Percentiles rank a stretch among this genome's conserved stretches.
These are phyloP conservation scores for Populus alba DNA, from an alignment of 345 rosid genomes.

Conservation along the genomic window DNA sequence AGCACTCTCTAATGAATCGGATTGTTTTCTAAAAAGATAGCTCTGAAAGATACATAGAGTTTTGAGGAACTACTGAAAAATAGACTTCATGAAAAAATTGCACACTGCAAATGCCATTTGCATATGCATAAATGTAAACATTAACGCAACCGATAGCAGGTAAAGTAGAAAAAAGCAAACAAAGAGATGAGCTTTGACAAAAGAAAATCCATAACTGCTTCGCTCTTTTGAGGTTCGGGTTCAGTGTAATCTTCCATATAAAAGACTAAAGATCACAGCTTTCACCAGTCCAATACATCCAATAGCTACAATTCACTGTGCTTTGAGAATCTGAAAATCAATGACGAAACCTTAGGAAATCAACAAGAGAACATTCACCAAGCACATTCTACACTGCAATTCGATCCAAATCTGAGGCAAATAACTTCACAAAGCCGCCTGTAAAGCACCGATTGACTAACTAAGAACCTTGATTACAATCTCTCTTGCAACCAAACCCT, in stretches of 20 bases:
- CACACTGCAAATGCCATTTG: slow-evolving; percentile 51
- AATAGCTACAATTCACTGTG: not conserved
- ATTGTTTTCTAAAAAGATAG: not conserved
- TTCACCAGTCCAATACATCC: not conserved
- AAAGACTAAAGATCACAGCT: not conserved
- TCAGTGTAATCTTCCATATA: slow-evolving; percentile 51
- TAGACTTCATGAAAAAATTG: slow-evolving; percentile 43
- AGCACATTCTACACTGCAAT: not conserved
- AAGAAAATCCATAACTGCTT: slow-evolving; percentile 31
- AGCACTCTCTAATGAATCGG: not conserved
- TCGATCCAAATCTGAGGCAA: not conserved
- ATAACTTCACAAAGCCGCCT: not conserved
- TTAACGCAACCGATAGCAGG: not conserved
- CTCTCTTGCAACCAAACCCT: not conserved
- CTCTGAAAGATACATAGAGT: not conserved
- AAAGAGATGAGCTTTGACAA: not conserved
- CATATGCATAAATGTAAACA: not conserved
- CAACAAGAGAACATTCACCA: not conserved
- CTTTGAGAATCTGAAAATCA: not conserved
- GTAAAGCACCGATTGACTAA: too few species aligned
- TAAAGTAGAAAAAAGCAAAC: not conserved
- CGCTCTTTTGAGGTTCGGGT: slow-evolving; percentile 37
- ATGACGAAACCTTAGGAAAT: not conserved
- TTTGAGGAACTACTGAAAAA: not conserved
- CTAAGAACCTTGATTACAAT: not conserved